Conservation (phyloP, 1,284 basidiomycete species). For the Ganoderma multipileum region DNA sequence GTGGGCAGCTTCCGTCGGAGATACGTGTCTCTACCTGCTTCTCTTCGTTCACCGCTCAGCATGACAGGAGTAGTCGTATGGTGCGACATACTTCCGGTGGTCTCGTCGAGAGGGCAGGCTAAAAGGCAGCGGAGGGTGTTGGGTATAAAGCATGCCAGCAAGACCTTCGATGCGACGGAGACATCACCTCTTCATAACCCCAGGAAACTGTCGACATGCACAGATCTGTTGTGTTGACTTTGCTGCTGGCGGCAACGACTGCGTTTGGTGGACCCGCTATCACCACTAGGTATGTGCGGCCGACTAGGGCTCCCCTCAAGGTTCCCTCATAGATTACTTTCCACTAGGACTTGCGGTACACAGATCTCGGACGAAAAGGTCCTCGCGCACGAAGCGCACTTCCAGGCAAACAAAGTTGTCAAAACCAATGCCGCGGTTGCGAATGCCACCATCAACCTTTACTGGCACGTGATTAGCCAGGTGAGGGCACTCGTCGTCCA, state of each 20-base stretch:
- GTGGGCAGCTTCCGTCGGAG: constrained; percentile 15
- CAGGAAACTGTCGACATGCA: background rate
- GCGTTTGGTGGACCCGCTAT: background rate
- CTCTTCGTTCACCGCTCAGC: background rate
- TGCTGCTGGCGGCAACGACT: background rate
- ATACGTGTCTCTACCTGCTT: constrained; percentile 12
- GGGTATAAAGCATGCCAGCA: background rate
- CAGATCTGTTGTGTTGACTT: background rate
- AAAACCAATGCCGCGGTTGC: constrained; percentile 38
- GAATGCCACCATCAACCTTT: constrained; percentile 45
- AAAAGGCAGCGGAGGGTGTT: background rate
- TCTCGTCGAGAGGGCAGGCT: background rate
- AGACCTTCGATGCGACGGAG: background rate
- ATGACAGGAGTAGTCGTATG: background rate
- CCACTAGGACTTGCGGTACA: constrained; percentile 45
- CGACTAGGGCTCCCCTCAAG: background rate
- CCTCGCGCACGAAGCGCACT: constrained; percentile 49
- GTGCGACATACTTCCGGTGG: background rate
- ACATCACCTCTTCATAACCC: background rate
- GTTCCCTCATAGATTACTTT: background rate
- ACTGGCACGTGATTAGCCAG: constrained; percentile 56
- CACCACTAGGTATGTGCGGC: background rate
- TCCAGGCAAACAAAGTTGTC: constrained; percentile 47
- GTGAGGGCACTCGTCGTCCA: constrained; percentile 8
- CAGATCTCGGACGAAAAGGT: constrained; percentile 45